Evolutionary conservation across 2,329 filamentous ascomycete species (phyloP).

Genomic region (Sclerotinia subarctica): DNA sequence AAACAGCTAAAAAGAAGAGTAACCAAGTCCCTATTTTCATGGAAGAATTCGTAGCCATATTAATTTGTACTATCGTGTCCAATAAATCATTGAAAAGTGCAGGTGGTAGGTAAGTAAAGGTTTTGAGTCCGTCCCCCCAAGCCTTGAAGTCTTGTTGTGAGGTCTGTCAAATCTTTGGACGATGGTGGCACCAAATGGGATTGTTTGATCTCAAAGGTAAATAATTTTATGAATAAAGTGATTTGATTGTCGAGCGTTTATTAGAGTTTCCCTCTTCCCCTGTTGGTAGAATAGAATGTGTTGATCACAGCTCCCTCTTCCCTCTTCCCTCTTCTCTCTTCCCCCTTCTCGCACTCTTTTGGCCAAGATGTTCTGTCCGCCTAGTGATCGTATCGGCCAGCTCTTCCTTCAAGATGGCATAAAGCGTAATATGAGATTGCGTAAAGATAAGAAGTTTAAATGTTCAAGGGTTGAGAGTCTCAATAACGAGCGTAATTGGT

Average conservation of each 20-base stretch:
- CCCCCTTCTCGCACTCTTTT: background rate
- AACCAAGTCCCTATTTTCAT: conserved; percentile 45
- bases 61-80: conserved; percentile 23
- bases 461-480: conserved; percentile 10
- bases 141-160: background rate
- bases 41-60: conserved; percentile 30
- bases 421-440: conserved; percentile 4
- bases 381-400: background rate
- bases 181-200: background rate
- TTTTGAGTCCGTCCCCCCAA: background rate
- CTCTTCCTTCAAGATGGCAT: conserved; percentile 9
- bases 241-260: background rate
- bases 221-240: background rate
- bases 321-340: background rate
- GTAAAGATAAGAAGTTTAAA: conserved; percentile 24
- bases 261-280: background rate
- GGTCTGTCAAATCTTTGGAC: background rate
- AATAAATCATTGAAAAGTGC: conserved; percentile 18
- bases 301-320: background rate
- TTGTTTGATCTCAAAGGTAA: background rate
- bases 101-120: background rate
- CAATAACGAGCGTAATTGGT: conserved; percentile 53
- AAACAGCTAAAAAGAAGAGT: conserved; percentile 46
- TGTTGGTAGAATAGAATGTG: background rate
- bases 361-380: background rate